Evolutionary conservation across 441 rosid species (phyloP).

Genomic region (Gossypium laxum): DNA sequence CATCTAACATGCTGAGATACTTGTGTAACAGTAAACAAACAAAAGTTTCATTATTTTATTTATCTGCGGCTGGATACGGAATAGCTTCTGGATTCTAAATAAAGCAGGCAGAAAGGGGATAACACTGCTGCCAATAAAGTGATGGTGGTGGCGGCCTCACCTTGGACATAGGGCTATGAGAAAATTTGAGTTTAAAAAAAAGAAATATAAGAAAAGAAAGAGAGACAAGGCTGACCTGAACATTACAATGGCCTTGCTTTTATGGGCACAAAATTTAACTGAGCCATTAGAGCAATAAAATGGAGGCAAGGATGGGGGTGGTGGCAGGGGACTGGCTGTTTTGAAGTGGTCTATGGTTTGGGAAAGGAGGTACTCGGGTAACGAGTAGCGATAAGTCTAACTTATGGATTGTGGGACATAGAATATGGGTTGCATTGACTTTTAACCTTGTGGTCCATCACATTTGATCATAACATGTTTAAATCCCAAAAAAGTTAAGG

Average conservation of each 20-base stretch:
- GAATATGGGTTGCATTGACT: neutral
- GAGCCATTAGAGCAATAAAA: neutral
- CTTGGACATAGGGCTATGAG: neutral
- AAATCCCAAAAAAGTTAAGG: neutral
- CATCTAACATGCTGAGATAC: neutral
- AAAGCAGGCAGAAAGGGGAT: neutral
- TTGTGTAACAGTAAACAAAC: neutral
- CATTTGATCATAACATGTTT: neutral
- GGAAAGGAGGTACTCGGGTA: neutral
- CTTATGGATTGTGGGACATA: neutral
- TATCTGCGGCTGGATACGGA: neutral
- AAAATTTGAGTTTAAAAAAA: neutral
- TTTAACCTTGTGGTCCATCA: neutral
- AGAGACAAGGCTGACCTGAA: neutral
- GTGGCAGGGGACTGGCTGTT: neutral
- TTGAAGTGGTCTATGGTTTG: neutral
- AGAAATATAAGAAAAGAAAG: constrained; percentile 4
- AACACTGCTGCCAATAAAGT: neutral
- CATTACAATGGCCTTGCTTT: neutral
- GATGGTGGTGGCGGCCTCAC: neutral
- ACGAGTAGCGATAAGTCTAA: neutral
- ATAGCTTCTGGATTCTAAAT: neutral
- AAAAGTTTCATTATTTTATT: neutral
- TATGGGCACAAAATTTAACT: neutral
- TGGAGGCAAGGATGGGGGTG: neutral